Conservation (phyloP, 2,329 filamentous ascomycete genomes). For the Bipolaris sorokiniana region DNA sequence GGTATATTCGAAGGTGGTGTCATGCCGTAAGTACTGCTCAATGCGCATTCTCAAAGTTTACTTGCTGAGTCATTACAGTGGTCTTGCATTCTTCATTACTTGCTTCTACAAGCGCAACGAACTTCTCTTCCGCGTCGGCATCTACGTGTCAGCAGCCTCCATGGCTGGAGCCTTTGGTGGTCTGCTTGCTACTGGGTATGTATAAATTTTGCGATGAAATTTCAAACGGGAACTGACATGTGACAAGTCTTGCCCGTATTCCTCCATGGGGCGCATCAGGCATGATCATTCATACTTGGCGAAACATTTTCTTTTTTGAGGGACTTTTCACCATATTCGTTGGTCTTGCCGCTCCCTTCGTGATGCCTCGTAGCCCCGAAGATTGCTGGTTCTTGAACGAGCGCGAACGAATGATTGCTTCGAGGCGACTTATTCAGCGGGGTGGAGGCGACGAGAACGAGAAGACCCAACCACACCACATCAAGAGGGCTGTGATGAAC, state of each 20-base stretch:
- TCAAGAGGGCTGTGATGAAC: slow-evolving; percentile 60
- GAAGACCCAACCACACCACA: slow-evolving; percentile 56
- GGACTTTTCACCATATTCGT: slow-evolving; percentile 61
- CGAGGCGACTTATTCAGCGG: slow-evolving; percentile 59
- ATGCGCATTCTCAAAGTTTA: not conserved
- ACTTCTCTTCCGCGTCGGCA: slow-evolving; percentile 61
- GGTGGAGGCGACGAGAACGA: slow-evolving; percentile 56
- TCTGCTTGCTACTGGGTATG: slow-evolving; percentile 60
- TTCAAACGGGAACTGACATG: not conserved
- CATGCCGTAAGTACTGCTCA: slow-evolving; percentile 53
- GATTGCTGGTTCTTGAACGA: slow-evolving; percentile 59
- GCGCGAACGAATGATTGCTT: slow-evolving; percentile 62
- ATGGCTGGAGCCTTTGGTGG: slow-evolving; percentile 65
- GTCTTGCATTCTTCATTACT: slow-evolving; percentile 63
- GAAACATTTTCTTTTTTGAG: slow-evolving; percentile 67
- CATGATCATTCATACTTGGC: slow-evolving; percentile 54
- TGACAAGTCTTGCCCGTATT: slow-evolving; percentile 48
- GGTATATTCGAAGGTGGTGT: slow-evolving; percentile 64
- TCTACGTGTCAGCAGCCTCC: slow-evolving; percentile 62
- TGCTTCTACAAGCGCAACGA: slow-evolving; percentile 64
- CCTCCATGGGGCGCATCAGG: slow-evolving; percentile 58
- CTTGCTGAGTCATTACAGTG: slow-evolving; percentile 34
- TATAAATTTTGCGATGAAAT: slow-evolving; percentile 10
- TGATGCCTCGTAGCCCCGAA: slow-evolving; percentile 59
- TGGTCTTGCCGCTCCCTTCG: slow-evolving; percentile 56